These are phyloP conservation scores for Casuarina equisetifolia DNA, from an alignment of 306 rosid genomes.

Conservation along the genomic window DNA sequence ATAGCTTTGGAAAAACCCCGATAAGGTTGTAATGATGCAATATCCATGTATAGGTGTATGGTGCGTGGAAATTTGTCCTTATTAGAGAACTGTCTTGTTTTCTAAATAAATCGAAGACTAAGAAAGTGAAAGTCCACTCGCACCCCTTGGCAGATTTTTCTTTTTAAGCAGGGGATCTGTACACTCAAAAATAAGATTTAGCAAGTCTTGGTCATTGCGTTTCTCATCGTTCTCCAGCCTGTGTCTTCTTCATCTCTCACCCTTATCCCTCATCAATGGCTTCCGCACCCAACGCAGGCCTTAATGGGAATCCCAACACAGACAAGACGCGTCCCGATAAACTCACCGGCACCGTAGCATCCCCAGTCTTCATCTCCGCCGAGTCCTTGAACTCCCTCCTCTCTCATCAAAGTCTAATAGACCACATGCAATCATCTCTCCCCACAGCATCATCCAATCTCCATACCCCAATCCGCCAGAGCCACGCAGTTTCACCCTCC, in stretches of 20 bases:
- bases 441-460: slow-evolving; percentile 51
- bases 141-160: too few species aligned
- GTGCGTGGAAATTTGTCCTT: too few species aligned
- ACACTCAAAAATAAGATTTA: too few species aligned
- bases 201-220: not conserved
- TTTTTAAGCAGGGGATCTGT: too few species aligned
- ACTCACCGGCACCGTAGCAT: not conserved
- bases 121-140: too few species aligned
- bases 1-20: not conserved
- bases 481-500: slow-evolving; percentile 50
- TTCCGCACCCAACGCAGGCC: slow-evolving; percentile 9
- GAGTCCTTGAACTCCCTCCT: slow-evolving; percentile 55
- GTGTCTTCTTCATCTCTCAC: not conserved
- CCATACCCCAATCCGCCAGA: slow-evolving; percentile 72
- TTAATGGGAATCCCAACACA: not conserved
- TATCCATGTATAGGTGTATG: too few species aligned
- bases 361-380: slow-evolving; percentile 53
- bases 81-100: too few species aligned
- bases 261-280: slow-evolving; percentile 42
- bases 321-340: slow-evolving; percentile 7
- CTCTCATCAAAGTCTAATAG: slow-evolving; percentile 53
- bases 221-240: not conserved
- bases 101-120: too few species aligned
- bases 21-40: not conserved
- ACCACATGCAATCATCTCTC: slow-evolving; percentile 62